These are phyloP conservation scores for Lophium mytilinum DNA, from an alignment of 495 filamentous ascomycete genomes.

Conservation along the genomic window DNA sequence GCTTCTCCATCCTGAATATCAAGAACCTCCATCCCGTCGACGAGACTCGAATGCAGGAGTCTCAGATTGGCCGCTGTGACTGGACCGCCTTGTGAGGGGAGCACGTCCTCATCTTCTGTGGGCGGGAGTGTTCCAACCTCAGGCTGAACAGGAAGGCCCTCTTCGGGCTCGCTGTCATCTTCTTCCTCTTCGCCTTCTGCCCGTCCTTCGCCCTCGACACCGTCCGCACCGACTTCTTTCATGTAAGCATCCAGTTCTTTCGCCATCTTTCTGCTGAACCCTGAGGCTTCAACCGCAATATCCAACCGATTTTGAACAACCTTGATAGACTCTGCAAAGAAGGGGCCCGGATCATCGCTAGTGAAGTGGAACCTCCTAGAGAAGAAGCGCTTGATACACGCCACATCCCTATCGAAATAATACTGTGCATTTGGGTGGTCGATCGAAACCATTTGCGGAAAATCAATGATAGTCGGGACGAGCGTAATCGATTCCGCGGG, in stretches of 20 bases:
- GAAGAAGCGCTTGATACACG: conserved; percentile 91
- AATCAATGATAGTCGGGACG: conserved; percentile 83
- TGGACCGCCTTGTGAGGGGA: background rate
- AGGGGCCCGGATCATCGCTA: conserved; percentile 72
- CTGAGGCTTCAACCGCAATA: conserved; percentile 58
- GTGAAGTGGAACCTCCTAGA: conserved; percentile 79
- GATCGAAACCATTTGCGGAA: conserved; percentile 96
- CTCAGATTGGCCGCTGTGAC: background rate
- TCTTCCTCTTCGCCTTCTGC: conserved; percentile 4
- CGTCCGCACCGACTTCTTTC: conserved; percentile 57
- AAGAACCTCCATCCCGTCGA: background rate
- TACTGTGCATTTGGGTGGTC: conserved; percentile 86
- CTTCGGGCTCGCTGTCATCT: background rate
- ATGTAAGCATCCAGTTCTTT: conserved; percentile 89
- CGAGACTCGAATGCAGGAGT: background rate
- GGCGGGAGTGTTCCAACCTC: too few species aligned
- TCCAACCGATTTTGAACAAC: conserved; percentile 43
- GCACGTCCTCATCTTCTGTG: background rate
- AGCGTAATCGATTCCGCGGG: conserved; percentile 29
- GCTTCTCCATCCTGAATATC: background rate
- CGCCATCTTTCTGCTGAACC: conserved; percentile 91
- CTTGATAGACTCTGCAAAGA: conserved; percentile 74
- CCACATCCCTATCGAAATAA: conserved; percentile 92
- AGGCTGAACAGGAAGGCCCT: too few species aligned
- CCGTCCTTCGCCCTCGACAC: conserved; percentile 11